Percentiles rank a stretch among this genome's conserved stretches.
Conservation (phyloP, 495 filamentous ascomycete genomes). For the Tuber brumale region DNA sequence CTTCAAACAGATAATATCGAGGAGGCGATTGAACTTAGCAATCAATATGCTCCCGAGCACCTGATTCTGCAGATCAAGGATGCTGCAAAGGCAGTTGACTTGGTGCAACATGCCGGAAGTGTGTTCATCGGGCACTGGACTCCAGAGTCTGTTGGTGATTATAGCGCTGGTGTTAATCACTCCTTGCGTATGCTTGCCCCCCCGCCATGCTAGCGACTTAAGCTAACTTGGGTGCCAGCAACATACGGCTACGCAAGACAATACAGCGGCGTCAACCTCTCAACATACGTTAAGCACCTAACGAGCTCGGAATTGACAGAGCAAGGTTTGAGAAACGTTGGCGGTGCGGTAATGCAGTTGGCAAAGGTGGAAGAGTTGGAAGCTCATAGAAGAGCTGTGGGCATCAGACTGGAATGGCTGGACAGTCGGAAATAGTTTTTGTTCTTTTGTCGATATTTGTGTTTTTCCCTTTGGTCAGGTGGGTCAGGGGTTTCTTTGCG, state of each 20-base stretch:
- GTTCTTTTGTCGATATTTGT: background rate
- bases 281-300: slow-evolving; percentile 92
- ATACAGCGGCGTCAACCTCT: slow-evolving; percentile 94
- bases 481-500: background rate
- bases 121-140: slow-evolving; percentile 96
- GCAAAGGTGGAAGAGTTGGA: slow-evolving; percentile 92
- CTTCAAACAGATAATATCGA: slow-evolving; percentile 70
- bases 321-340: slow-evolving; percentile 74
- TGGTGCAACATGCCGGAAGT: slow-evolving; percentile 89
- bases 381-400: slow-evolving; percentile 86
- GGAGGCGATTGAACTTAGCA: slow-evolving; percentile 82
- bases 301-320: slow-evolving; percentile 83
- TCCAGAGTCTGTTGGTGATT: slow-evolving; percentile 93
- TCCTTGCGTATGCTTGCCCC: slow-evolving; percentile 69
- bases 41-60: slow-evolving; percentile 95
- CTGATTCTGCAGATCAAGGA: slow-evolving; percentile 81
- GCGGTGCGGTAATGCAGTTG: slow-evolving; percentile 83
- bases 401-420: slow-evolving; percentile 61
- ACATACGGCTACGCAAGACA: slow-evolving; percentile 97
- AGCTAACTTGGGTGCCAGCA: slow-evolving; percentile 51
- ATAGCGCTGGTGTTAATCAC: slow-evolving; percentile 96
- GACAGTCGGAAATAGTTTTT: slow-evolving; percentile 6
- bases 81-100: slow-evolving; percentile 61
- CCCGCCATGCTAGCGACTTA: background rate
- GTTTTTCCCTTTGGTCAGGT: background rate